phyloP scores from a whole-genome alignment of 2,329 filamentous ascomycete species.

The Penicillium sp. region DNA sequence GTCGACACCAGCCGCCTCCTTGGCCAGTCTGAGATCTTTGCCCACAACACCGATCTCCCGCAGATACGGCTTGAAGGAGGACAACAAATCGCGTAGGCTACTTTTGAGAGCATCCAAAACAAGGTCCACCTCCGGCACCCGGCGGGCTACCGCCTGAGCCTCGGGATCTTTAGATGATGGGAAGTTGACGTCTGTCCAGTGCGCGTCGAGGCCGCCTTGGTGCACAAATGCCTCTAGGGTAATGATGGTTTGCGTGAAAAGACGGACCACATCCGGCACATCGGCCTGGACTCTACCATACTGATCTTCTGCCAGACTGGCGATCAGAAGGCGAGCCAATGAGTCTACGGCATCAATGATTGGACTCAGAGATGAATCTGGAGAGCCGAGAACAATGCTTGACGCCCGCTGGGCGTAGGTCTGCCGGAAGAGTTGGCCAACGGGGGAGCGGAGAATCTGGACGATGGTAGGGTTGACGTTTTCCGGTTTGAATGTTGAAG shows the following conservation, averaged over 20 bases:
- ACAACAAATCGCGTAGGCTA: slow-evolving; percentile 64
- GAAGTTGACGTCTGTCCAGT: slow-evolving; percentile 76
- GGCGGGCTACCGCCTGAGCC: slow-evolving; percentile 36
- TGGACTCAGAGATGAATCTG: slow-evolving; percentile 66
- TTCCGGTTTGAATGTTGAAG: slow-evolving; percentile 46
- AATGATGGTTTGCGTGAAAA: slow-evolving; percentile 66
- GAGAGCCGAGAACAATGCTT: slow-evolving; percentile 68
- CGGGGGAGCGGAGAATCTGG: slow-evolving; percentile 47
- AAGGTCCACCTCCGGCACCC: slow-evolving; percentile 65
- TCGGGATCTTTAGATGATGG: slow-evolving; percentile 35
- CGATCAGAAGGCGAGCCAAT: slow-evolving; percentile 66
- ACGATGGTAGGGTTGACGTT: slow-evolving; percentile 51
- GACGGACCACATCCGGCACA: slow-evolving; percentile 70
- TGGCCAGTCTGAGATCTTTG: slow-evolving; percentile 71
- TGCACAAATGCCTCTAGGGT: slow-evolving; percentile 67
- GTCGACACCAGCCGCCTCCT: slow-evolving; percentile 54
- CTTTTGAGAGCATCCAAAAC: slow-evolving; percentile 64
- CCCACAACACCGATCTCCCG: slow-evolving; percentile 66
- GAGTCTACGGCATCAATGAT: slow-evolving; percentile 71
- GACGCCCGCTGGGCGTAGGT: slow-evolving; percentile 64
- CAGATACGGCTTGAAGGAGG: slow-evolving; percentile 72
- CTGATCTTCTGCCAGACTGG: slow-evolving; percentile 74
- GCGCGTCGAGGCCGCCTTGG: slow-evolving; percentile 49
- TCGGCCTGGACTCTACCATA: slow-evolving; percentile 85
- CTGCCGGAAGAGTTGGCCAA: slow-evolving; percentile 69